phyloP scores from a whole-genome alignment of 108 stramenopile species.

The Craspedostauros australis region DNA sequence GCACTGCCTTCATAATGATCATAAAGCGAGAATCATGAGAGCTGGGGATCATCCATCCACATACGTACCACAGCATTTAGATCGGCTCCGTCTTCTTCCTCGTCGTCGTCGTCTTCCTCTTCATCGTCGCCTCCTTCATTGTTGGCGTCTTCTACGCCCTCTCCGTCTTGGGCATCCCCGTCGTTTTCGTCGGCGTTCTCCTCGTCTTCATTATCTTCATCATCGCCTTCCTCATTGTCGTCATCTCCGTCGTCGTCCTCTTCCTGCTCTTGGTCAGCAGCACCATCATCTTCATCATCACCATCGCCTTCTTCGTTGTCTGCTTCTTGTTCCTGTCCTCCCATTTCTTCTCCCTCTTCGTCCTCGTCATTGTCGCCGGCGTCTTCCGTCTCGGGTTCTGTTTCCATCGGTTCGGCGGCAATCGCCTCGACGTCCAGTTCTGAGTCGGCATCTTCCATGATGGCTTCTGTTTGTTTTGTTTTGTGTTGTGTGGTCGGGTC shows the following conservation, averaged over 20 bases:
- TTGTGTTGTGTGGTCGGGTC: too few species aligned
- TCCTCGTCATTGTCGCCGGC: slow-evolving; percentile 6
- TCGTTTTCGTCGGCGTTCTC: slow-evolving; percentile 6
- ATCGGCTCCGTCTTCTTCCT: slow-evolving; percentile 4
- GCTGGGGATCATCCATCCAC: too few species aligned
- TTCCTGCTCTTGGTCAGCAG: not conserved
- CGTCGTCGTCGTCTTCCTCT: slow-evolving; percentile 11
- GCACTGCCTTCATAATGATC: too few species aligned
- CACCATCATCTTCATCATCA: not conserved
- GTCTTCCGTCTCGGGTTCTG: slow-evolving; percentile 11
- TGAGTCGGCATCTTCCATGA: too few species aligned
- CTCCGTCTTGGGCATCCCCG: slow-evolving; percentile 12
- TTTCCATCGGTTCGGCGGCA: not conserved
- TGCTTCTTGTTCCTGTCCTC: too few species aligned
- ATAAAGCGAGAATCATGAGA: too few species aligned
- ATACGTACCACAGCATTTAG: too few species aligned
- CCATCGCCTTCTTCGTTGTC: not conserved
- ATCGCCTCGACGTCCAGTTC: too few species aligned
- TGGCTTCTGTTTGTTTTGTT: too few species aligned
- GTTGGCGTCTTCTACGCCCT: not conserved
- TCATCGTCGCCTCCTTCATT: slow-evolving; percentile 2
- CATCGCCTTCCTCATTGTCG: slow-evolving; percentile 9
- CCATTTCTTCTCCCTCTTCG: slow-evolving; percentile 3
- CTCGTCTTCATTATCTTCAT: slow-evolving; percentile 8
- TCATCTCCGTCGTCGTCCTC: slow-evolving; percentile 7